phyloP scores from a whole-genome alignment of 495 filamentous ascomycete species.

The Penicillium ucsense region DNA sequence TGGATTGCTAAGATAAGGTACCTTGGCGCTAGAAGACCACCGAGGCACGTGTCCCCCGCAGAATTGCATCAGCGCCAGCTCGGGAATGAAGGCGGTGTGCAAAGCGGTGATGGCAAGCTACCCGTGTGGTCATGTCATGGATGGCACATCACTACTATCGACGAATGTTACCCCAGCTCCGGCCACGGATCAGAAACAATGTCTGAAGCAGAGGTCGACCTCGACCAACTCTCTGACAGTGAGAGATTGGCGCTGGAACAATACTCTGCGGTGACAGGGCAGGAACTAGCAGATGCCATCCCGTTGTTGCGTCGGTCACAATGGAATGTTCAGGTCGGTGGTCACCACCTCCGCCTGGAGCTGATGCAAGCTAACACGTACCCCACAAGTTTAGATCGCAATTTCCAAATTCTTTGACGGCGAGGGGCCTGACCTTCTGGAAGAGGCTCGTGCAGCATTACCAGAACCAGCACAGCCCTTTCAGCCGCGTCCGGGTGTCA shows the following conservation, averaged over 20 bases:
- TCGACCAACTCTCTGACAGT: slow-evolving; percentile 56
- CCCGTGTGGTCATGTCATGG: slow-evolving; percentile 1
- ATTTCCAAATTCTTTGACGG: slow-evolving; percentile 97
- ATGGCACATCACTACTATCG: slow-evolving; percentile 6
- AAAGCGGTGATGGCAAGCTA: slow-evolving; percentile 7
- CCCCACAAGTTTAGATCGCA: slow-evolving; percentile 55
- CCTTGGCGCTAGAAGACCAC: background rate
- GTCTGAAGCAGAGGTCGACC: slow-evolving; percentile 44
- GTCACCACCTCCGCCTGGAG: background rate
- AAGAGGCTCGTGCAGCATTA: slow-evolving; percentile 59
- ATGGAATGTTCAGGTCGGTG: slow-evolving; percentile 86
- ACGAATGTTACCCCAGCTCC: slow-evolving; percentile 2
- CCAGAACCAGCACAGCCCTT: slow-evolving; percentile 38
- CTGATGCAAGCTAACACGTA: slow-evolving; percentile 5
- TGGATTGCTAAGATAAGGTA: no score
- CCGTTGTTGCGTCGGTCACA: slow-evolving; percentile 73
- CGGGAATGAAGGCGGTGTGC: background rate
- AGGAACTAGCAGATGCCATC: slow-evolving; percentile 67
- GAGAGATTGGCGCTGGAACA: slow-evolving; percentile 79
- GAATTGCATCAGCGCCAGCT: background rate
- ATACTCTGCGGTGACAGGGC: slow-evolving; percentile 79
- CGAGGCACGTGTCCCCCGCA: background rate
- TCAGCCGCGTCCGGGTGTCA: slow-evolving; percentile 43
- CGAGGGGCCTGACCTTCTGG: slow-evolving; percentile 72
- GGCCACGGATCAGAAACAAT: slow-evolving; percentile 17